These are phyloP conservation scores for Sphagnurus paluster DNA, from an alignment of 1,284 basidiomycete species.

Conservation along the genomic window DNA sequence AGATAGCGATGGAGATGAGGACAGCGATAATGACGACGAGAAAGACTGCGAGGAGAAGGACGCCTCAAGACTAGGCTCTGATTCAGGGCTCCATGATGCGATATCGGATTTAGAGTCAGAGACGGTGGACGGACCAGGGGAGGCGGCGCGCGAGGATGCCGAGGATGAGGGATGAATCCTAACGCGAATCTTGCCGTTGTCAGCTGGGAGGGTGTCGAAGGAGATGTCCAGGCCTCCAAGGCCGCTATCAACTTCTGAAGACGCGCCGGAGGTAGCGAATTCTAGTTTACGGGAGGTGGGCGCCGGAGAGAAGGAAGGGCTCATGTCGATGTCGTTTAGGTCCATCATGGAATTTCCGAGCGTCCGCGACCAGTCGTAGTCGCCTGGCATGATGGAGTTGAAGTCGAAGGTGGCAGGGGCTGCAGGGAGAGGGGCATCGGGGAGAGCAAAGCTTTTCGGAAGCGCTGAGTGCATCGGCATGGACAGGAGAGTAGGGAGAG, in stretches of 20 bases:
- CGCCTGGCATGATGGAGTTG: slow-evolving; percentile 45
- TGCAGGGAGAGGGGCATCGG: slow-evolving; percentile 41
- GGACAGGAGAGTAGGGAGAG: slow-evolving; percentile 72
- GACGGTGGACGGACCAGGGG: slow-evolving; percentile 29
- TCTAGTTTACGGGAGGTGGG: slow-evolving; percentile 48
- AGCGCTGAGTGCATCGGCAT: slow-evolving; percentile 54
- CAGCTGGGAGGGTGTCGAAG: slow-evolving; percentile 61
- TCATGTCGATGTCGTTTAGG: slow-evolving; percentile 41
- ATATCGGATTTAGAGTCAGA: slow-evolving; percentile 29
- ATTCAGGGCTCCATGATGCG: slow-evolving; percentile 25
- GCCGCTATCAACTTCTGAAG: slow-evolving; percentile 46
- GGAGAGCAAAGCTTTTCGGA: slow-evolving; percentile 56
- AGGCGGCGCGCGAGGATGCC: slow-evolving; percentile 37
- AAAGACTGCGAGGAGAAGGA: slow-evolving; percentile 25
- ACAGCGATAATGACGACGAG: slow-evolving; percentile 11
- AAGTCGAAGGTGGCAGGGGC: slow-evolving; percentile 51
- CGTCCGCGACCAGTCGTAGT: slow-evolving; percentile 57
- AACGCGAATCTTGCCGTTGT: slow-evolving; percentile 72
- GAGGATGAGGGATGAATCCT: slow-evolving; percentile 64
- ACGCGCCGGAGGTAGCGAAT: slow-evolving; percentile 44
- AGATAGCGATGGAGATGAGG: slow-evolving; percentile 15
- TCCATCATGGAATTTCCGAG: slow-evolving; percentile 49
- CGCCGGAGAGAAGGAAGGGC: slow-evolving; percentile 28
- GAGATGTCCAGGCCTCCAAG: slow-evolving; percentile 68
- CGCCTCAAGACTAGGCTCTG: slow-evolving; percentile 21